Evolutionary conservation across 345 rosid species (phyloP).

Genomic region (Lepidium africanum): DNA sequence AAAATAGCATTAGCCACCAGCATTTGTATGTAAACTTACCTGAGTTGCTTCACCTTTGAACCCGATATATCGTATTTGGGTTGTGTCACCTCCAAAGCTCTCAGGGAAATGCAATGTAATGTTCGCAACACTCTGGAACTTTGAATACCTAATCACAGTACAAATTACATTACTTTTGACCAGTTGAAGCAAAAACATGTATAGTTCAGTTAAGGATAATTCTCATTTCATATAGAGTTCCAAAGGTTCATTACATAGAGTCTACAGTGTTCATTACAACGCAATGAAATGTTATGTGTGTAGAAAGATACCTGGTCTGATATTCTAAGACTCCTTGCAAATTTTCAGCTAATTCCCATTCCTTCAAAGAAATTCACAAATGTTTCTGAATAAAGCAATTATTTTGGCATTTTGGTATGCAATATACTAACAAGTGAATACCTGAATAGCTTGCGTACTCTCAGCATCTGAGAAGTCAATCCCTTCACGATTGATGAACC

Average conservation of each 20-base stretch:
- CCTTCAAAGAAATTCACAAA: conserved; percentile 33
- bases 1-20: not conserved
- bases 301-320: conserved; percentile 59
- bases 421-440: conserved; percentile 23
- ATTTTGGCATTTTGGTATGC: not conserved
- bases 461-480: conserved; percentile 95
- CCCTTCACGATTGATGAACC: conserved; percentile 86
- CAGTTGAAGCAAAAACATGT: not conserved
- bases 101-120: conserved; percentile 98
- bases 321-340: conserved; percentile 76
- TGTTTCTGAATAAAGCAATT: not conserved
- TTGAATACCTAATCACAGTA: conserved; percentile 52
- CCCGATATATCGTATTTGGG: conserved; percentile 80
- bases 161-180: not conserved
- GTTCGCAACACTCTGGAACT: conserved; percentile 79
- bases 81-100: conserved; percentile 73
- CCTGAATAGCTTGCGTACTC: conserved; percentile 93
- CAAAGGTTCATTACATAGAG: not conserved
- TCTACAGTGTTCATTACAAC: not conserved
- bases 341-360: conserved; percentile 92
- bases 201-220: not conserved
- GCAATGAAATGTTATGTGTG: not conserved
- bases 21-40: conserved; percentile 34
- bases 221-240: not conserved
- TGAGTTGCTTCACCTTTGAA: conserved; percentile 98